Evolutionary conservation across 108 stramenopile genomes (phyloP).

Genomic region (Stephanodiscus minutulus): DNA sequence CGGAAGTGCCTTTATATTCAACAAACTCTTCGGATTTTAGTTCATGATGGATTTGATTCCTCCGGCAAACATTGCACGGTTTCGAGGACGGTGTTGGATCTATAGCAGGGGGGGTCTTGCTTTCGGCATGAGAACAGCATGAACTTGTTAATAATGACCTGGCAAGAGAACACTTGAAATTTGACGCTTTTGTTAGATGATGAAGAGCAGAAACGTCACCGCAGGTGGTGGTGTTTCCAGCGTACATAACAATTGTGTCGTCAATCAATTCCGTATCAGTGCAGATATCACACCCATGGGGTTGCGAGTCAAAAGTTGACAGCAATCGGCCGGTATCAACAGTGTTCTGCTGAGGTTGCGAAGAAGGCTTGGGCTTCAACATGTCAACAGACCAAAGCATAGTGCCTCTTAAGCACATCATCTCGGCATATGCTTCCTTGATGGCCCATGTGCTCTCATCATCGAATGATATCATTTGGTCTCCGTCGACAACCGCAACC

Average conservation of each 20-base stretch:
- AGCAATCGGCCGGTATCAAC: constrained; percentile 5
- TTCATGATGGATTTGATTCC: constrained; percentile 33
- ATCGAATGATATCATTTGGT: constrained; percentile 53
- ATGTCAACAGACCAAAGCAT: constrained; percentile 60
- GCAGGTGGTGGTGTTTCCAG: constrained; percentile 35
- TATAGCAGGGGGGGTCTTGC: background rate
- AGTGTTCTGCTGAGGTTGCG: constrained; percentile 5
- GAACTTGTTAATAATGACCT: constrained; percentile 32
- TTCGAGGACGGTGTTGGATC: background rate
- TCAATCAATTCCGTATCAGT: constrained; percentile 15
- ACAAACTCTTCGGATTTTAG: constrained; percentile 40
- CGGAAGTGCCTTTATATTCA: constrained; percentile 44
- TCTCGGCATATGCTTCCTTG: constrained; percentile 54
- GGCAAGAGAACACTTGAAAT: constrained; percentile 47
- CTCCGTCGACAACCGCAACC: constrained; percentile 44
- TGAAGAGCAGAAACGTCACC: constrained; percentile 30
- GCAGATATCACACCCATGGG: constrained; percentile 41
- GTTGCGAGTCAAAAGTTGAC: constrained; percentile 13
- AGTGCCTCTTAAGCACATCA: constrained; percentile 55
- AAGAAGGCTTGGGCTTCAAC: constrained; percentile 34
- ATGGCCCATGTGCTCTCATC: constrained; percentile 48
- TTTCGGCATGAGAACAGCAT: constrained; percentile 26
- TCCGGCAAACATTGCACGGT: constrained; percentile 43
- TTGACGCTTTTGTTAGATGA: constrained; percentile 28
- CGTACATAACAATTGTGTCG: constrained; percentile 25